A percentile compares a stretch with the other conserved stretches of the same genome.
phyloP scores from a whole-genome alignment of 331 rosid species.

The Malus hybrid region DNA sequence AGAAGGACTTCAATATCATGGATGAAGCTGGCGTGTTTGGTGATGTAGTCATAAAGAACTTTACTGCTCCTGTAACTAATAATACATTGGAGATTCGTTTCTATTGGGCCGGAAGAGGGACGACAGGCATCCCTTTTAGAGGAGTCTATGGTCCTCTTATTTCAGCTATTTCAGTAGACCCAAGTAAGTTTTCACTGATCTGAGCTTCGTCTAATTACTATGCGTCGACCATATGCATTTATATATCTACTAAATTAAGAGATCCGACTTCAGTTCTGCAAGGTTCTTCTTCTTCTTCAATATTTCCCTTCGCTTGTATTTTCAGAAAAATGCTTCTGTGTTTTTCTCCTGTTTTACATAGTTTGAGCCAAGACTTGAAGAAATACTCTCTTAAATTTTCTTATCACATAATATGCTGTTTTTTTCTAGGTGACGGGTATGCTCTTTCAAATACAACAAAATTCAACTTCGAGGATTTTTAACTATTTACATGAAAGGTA shows the following conservation, averaged over 20 bases:
- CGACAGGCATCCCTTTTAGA: conserved; percentile 10
- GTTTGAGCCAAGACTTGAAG: neutral
- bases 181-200: conserved; percentile 26
- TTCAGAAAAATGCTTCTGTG: no score
- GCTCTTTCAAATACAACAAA: neutral
- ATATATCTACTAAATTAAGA: no score
- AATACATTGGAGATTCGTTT: conserved; percentile 55
- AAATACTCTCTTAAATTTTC: neutral
- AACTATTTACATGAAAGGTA: neutral
- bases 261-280: no score
- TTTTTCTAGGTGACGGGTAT: neutral
- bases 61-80: conserved; percentile 23
- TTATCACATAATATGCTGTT: conserved; percentile 28
- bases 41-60: conserved; percentile 23
- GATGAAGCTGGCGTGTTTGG: conserved; percentile 54
- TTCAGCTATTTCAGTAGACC: no score
- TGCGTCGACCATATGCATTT: no score
- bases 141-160: no score
- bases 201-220: neutral
- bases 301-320: no score
- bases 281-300: no score
- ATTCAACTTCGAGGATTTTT: neutral
- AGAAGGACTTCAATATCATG: conserved; percentile 59
- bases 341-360: no score
- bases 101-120: conserved; percentile 73